Conservation (phyloP, 2,329 filamentous ascomycete species). For the Calonectria naviculata region DNA sequence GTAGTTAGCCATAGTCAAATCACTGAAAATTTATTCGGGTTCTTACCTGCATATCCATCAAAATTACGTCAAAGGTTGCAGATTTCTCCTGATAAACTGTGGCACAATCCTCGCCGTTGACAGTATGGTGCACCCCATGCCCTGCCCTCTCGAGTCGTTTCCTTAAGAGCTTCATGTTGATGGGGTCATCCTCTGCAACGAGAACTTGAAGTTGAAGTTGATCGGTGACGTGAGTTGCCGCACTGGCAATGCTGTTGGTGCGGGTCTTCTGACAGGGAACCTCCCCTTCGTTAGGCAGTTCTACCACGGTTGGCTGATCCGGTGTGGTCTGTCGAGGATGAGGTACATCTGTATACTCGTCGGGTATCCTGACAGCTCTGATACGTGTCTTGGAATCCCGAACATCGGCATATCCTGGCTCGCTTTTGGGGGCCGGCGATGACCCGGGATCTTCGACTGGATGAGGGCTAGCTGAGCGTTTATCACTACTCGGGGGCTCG, state of each 20-base stretch:
- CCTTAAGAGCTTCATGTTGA: slow-evolving; percentile 84
- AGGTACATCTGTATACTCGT: slow-evolving; percentile 55
- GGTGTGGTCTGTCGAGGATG: slow-evolving; percentile 42
- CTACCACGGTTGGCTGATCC: slow-evolving; percentile 52
- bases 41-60: slow-evolving; percentile 93
- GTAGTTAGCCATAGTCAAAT: neutral
- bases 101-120: slow-evolving; percentile 89
- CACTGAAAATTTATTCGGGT: neutral
- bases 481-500: slow-evolving; percentile 11
- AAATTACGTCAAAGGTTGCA: slow-evolving; percentile 76
- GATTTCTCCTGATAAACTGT: slow-evolving; percentile 73
- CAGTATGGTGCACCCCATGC: slow-evolving; percentile 76
- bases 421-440: slow-evolving; percentile 33
- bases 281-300: slow-evolving; percentile 43
- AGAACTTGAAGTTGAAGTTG: slow-evolving; percentile 67
- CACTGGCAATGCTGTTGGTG: slow-evolving; percentile 39
- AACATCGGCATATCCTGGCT: slow-evolving; percentile 51
- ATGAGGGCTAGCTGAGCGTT: slow-evolving; percentile 27
- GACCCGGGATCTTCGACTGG: slow-evolving; percentile 20
- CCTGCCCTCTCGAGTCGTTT: slow-evolving; percentile 83
- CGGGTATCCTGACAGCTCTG: slow-evolving; percentile 59
- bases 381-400: slow-evolving; percentile 58
- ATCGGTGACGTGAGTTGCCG: slow-evolving; percentile 30
- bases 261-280: slow-evolving; percentile 11
- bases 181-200: slow-evolving; percentile 88